phyloP scores from a whole-genome alignment of 805 yeast species.

The Lipomyces yamanashiensis region DNA sequence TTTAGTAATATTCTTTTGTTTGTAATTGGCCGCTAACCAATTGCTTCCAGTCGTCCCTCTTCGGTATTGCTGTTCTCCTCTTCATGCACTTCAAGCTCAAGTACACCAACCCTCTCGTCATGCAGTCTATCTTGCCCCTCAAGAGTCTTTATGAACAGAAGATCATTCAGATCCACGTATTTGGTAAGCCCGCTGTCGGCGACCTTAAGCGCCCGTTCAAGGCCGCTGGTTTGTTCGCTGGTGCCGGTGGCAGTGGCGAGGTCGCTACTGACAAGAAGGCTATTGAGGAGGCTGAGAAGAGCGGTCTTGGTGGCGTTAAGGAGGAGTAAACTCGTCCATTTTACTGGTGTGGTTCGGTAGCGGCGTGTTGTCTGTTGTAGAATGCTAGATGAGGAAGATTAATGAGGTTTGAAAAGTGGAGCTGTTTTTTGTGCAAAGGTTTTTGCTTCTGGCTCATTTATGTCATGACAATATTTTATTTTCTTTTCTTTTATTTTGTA shows the following conservation, averaged over 20 bases:
- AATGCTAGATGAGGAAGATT: neutral
- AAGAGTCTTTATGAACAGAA: conserved; percentile 89
- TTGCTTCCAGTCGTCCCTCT: conserved; percentile 65
- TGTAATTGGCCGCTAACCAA: neutral
- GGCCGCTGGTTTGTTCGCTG: conserved; percentile 74
- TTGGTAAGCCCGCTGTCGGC: conserved; percentile 80
- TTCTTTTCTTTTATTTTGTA: neutral
- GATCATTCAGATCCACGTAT: conserved; percentile 87
- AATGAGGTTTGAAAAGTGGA: neutral
- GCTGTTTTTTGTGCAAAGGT: neutral
- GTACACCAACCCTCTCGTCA: conserved; percentile 93
- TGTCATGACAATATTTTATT: neutral
- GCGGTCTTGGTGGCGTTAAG: conserved; percentile 82
- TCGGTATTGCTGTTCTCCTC: conserved; percentile 94
- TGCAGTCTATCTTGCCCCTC: conserved; percentile 90
- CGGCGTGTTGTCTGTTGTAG: neutral
- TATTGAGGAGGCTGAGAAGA: conserved; percentile 78
- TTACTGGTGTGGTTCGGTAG: neutral
- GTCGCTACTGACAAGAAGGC: conserved; percentile 85
- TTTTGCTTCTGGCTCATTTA: neutral
- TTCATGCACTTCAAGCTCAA: conserved; percentile 98
- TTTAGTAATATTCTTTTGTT: neutral
- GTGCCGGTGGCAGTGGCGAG: conserved; percentile 50
- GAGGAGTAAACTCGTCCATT: conserved; percentile 60
- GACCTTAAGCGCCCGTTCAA: conserved; percentile 97